These are phyloP conservation scores for Zygosaccharomyces rouxii DNA, from an alignment of 805 yeast genomes.

Conservation along the genomic window DNA sequence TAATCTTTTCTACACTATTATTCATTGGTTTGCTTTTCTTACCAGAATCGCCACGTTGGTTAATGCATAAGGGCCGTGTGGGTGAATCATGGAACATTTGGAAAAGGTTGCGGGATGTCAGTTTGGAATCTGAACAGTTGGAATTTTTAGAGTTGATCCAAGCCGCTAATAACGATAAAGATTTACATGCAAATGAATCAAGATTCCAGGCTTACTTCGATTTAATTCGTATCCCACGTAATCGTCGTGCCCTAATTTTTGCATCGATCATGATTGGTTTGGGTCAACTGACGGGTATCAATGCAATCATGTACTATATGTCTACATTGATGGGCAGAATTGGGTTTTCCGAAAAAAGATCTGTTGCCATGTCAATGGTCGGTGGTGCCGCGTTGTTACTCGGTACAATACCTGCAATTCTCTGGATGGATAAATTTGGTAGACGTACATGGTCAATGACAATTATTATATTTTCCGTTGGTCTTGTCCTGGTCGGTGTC, in stretches of 20 bases:
- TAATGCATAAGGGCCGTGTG: conserved; percentile 46
- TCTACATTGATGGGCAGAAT: conserved; percentile 51
- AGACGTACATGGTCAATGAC: conserved; percentile 58
- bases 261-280: conserved; percentile 53
- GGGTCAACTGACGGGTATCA: conserved; percentile 66
- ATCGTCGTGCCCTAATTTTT: conserved; percentile 57
- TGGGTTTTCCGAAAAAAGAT: conserved; percentile 48
- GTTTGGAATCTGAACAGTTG: conserved; percentile 40
- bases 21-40: conserved; percentile 48
- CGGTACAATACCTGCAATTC: conserved; percentile 63
- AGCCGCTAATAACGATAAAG: conserved; percentile 46
- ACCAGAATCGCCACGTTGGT: conserved; percentile 61
- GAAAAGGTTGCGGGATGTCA: conserved; percentile 51
- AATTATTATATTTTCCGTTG: conserved; percentile 54
- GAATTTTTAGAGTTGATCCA: conserved; percentile 58
- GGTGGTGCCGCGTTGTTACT: conserved; percentile 60
- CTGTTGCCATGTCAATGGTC: conserved; percentile 64
- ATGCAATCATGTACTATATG: conserved; percentile 63
- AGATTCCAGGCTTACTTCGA: conserved; percentile 44
- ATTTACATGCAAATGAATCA: conserved; percentile 36
- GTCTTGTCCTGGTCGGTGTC: conserved; percentile 55
- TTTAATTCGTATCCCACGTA: conserved; percentile 51
- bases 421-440: conserved; percentile 54
- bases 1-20: conserved; percentile 52
- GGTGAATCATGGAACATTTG: conserved; percentile 54